A percentile compares a stretch with the other conserved stretches of the same genome.
Conservation (phyloP, 1,284 basidiomycete genomes). For the Afroboletus lepidellus region DNA sequence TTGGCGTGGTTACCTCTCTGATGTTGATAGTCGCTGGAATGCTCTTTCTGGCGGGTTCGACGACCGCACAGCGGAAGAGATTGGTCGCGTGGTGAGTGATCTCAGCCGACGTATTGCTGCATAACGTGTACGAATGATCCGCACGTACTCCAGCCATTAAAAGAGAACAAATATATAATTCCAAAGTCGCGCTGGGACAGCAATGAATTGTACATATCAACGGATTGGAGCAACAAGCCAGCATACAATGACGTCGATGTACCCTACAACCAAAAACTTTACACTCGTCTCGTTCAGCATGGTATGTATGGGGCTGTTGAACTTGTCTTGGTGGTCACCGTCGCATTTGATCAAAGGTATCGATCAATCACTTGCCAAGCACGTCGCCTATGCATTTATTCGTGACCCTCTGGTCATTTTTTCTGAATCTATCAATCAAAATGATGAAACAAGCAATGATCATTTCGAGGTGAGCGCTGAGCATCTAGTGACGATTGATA, state of each 20-base stretch:
- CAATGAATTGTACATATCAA: conserved; percentile 92
- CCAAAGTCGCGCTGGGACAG: conserved; percentile 98
- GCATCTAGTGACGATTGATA: not conserved
- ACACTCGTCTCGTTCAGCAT: conserved; percentile 66
- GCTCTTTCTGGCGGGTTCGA: conserved; percentile 97
- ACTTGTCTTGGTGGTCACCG: not conserved
- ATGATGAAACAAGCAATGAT: conserved; percentile 85
- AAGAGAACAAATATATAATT: conserved; percentile 73
- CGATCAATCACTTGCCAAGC: conserved; percentile 85
- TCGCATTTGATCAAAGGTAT: conserved; percentile 56
- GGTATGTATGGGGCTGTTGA: conserved; percentile 46
- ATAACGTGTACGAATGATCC: conserved; percentile 9
- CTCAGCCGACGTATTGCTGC: not conserved
- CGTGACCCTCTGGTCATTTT: conserved; percentile 97
- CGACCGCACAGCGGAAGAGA: conserved; percentile 93
- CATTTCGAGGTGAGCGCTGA: conserved; percentile 82
- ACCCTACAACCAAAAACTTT: conserved; percentile 78
- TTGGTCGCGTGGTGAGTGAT: conserved; percentile 76
- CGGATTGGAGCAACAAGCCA: conserved; percentile 81
- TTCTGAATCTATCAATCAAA: conserved; percentile 90
- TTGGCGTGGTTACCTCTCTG: conserved; percentile 92
- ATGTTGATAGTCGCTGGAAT: conserved; percentile 98
- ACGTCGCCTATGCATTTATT: conserved; percentile 95
- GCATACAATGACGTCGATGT: conserved; percentile 91
- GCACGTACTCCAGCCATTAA: conserved; percentile 59